These are phyloP conservation scores for Colletotrichum sp. DNA, from an alignment of 2,329 filamentous ascomycete genomes.

Conservation along the genomic window DNA sequence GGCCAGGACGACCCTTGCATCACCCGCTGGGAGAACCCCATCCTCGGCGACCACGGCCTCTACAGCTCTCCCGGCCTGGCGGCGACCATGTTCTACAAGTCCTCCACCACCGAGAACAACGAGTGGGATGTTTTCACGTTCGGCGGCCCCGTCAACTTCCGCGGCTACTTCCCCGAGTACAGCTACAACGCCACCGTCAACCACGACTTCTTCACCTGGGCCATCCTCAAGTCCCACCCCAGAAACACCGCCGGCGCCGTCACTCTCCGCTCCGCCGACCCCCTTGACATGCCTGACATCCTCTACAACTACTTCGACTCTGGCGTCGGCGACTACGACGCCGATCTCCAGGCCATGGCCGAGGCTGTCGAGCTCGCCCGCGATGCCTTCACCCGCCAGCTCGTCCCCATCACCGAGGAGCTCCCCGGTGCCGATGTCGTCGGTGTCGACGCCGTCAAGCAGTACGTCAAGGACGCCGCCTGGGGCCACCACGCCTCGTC, in stretches of 20 bases:
- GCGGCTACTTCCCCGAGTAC: slow-evolving; percentile 44
- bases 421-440: slow-evolving; percentile 23
- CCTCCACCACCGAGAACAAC: slow-evolving; percentile 26
- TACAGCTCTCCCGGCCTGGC: slow-evolving; percentile 26
- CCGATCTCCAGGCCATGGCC: slow-evolving; percentile 57
- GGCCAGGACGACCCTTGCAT: slow-evolving; percentile 37
- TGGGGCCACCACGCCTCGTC: slow-evolving; percentile 39
- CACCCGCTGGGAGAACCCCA: slow-evolving; percentile 28
- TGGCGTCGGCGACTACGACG: slow-evolving; percentile 49
- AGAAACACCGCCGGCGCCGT: slow-evolving; percentile 68
- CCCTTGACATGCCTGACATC: slow-evolving; percentile 67
- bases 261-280: slow-evolving; percentile 63
- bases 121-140: slow-evolving; percentile 38
- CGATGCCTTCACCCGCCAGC: slow-evolving; percentile 38
- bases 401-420: slow-evolving; percentile 21
- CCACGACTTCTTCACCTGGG: slow-evolving; percentile 47
- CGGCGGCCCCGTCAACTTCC: slow-evolving; percentile 42
- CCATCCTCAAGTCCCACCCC: slow-evolving; percentile 66
- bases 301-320: slow-evolving; percentile 65
- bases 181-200: slow-evolving; percentile 31
- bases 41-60: slow-evolving; percentile 46
- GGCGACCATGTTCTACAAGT: slow-evolving; percentile 30
- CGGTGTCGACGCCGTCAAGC: slow-evolving; percentile 19
- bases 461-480: slow-evolving; percentile 33
- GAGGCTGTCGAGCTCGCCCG: slow-evolving; percentile 61